Base-by-base conservation (phyloP, 176 grass and related monocot genomes). In the sorghum (Sorghum bicolor) region DNA sequence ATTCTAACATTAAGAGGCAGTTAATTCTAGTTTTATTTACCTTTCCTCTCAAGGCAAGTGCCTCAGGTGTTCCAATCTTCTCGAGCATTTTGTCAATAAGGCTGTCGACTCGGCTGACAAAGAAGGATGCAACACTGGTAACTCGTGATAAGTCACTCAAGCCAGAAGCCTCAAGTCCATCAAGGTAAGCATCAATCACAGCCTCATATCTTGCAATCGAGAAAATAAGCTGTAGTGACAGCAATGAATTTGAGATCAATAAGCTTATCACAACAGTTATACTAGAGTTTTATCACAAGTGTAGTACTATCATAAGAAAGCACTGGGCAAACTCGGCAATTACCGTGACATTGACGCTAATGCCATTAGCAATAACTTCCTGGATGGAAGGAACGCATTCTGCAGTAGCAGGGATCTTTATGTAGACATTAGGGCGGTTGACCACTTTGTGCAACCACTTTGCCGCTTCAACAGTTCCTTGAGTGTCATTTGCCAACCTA, bases 331-430 rank as follows among this genome's bases (percentile, higher is more conserved):
- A 2, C 29, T 45, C 32, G 13, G 52, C 36, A 89, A 91, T 94
- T 93, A 99, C 97, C 15, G 97, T 99, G 37, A 99, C 97, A 28
- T 99, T 99, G 86, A 99, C 97, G 4, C 97, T 99, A 62, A 99
- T 99, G 61, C 89, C 91, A 84, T 89, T 87, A 62, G 93, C 87
- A 31, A 99, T 96, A 39, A 99, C 97, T 90, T 99, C 91, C 79
- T 75, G 80, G 44, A 99, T 89, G 17, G 97, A 94, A 55, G 97
- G 97, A 85, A 99, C 89, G 37, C 97, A 99, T 69, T 99, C 97
- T 0, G 97, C 97, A 4, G 97, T 99, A 61, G 97, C 97, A 33
- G 97, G 97, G 41, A 99, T 99, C 86, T 99, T 99, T 41, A 99
- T 99, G 82, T 99, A 99, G 60, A 99, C 97, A 86, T 99, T 98